Base-by-base conservation (phyloP, 192 early-diverging fungal genomes). In the Pecoramyces ruminantium region DNA sequence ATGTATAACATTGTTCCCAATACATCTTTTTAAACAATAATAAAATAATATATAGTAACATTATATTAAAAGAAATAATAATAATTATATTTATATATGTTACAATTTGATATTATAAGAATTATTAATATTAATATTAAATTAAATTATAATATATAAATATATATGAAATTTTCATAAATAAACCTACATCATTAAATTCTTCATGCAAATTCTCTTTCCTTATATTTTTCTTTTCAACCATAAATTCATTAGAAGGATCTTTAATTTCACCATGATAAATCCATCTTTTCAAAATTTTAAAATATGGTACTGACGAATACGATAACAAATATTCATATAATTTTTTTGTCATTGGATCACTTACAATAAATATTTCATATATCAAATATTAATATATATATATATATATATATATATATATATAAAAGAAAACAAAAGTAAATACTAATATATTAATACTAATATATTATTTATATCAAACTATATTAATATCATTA, bases 211-310 rank as follows among this genome's bases (percentile, higher is more conserved):
- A 18, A 89, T 87, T 17, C 88, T 88, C 78, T 86, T 84, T 30
- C 18, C 30, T 78, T 4, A 78, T 78, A 78, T 40, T 78, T 78
- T 40, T 78, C 18, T 78, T 78, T 78, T 78, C 39, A 34, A 99
- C 89, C 93, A 99, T 95, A 83, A 98, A 99, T 83, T 99, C 98
- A 81, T 93, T 90, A 78, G 92, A 87, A 25, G 93, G 90, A 83
- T 97, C 96, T n/a, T 90, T 86, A 29, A 99, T 92, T 84, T 95
- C 92, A 29, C 98, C 98, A 21, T 87, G 88, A 81, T 92, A 90
- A 79, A 98, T 94, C 98, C 98, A 99, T 77, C 88, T 88, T 30
- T 92, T 85, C 29, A 99, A 87, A 84, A 96, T 97, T 25, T 84
- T 80, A 77, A 94, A 86, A 82, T 95, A 99, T 2, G 97, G 97